These are phyloP conservation scores for Trichosporon sp. DNA, from an alignment of 1,284 basidiomycete species.

Conservation along the genomic window DNA sequence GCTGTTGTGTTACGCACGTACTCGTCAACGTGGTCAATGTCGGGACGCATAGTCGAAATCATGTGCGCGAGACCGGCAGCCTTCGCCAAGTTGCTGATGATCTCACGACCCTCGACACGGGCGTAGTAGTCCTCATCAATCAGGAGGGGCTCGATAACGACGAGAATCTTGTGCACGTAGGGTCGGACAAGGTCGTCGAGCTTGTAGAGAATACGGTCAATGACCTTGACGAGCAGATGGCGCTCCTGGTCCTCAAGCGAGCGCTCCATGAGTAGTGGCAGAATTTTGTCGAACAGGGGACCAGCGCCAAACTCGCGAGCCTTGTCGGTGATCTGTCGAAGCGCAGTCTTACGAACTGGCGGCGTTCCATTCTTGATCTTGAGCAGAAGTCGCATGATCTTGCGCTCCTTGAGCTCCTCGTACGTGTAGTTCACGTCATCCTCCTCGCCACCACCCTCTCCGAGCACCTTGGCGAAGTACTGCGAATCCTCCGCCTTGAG, in stretches of 20 bases:
- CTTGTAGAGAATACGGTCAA: slow-evolving; percentile 97
- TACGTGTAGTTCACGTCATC: slow-evolving; percentile 74
- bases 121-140: slow-evolving; percentile 99
- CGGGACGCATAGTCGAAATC: slow-evolving; percentile 99
- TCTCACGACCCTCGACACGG: slow-evolving; percentile 97
- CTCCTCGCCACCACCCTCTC: slow-evolving; percentile 77
- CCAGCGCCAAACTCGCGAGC: slow-evolving; percentile 97
- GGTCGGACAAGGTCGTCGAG: slow-evolving; percentile 97
- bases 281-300: slow-evolving; percentile 98
- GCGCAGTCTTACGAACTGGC: slow-evolving; percentile 93
- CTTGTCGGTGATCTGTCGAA: slow-evolving; percentile 98
- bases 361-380: slow-evolving; percentile 99
- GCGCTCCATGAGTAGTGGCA: slow-evolving; percentile 97
- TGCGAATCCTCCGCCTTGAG: slow-evolving; percentile 98
- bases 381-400: slow-evolving; percentile 98
- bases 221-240: slow-evolving; percentile 97
- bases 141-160: slow-evolving; percentile 97
- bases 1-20: slow-evolving; percentile 99
- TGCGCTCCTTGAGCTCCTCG: slow-evolving; percentile 99
- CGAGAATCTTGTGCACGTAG: slow-evolving; percentile 98
- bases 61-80: slow-evolving; percentile 98
- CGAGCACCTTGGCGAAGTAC: slow-evolving; percentile 95
- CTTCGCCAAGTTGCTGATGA: slow-evolving; percentile 98
- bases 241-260: slow-evolving; percentile 98
- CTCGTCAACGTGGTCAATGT: slow-evolving; percentile 99